phyloP scores from a whole-genome alignment of 192 early-diverging fungal genomes.

The Helicostylum pulchrum region DNA sequence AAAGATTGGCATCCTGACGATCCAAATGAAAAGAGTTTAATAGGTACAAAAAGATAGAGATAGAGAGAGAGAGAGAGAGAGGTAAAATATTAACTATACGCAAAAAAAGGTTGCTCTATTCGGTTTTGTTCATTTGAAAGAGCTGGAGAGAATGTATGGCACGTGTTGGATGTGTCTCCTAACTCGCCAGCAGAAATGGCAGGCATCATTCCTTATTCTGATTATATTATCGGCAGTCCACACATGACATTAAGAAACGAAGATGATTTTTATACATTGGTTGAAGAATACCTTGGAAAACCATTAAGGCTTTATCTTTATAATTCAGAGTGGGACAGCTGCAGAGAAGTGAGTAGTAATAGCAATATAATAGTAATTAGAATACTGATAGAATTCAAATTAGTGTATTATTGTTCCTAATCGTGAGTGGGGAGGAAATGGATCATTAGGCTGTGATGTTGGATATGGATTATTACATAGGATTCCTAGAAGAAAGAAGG shows the following conservation, averaged over 20 bases:
- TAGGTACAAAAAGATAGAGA: slow-evolving; percentile 28
- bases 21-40: slow-evolving; percentile 36
- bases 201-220: slow-evolving; percentile 59
- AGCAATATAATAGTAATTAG: no score
- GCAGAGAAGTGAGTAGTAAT: slow-evolving; percentile 54
- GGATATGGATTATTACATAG: slow-evolving; percentile 57
- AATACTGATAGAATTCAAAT: background rate
- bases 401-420: slow-evolving; percentile 68
- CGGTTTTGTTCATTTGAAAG: slow-evolving; percentile 67
- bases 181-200: slow-evolving; percentile 71
- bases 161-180: slow-evolving; percentile 59
- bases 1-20: slow-evolving; percentile 27
- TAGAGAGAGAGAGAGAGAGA: background rate
- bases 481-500: slow-evolving; percentile 29
- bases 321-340: slow-evolving; percentile 59
- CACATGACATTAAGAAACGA: slow-evolving; percentile 54
- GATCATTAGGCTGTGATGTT: slow-evolving; percentile 68
- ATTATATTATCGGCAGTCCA: slow-evolving; percentile 75
- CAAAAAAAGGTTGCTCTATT: slow-evolving; percentile 41
- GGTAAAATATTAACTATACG: background rate
- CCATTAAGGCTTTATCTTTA: slow-evolving; percentile 67
- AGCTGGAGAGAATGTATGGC: slow-evolving; percentile 61
- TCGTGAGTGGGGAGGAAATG: slow-evolving; percentile 67
- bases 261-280: slow-evolving; percentile 63
- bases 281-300: slow-evolving; percentile 55